These are phyloP conservation scores for Trichodelitschia bisporula DNA, from an alignment of 495 filamentous ascomycete species.

Conservation along the genomic window DNA sequence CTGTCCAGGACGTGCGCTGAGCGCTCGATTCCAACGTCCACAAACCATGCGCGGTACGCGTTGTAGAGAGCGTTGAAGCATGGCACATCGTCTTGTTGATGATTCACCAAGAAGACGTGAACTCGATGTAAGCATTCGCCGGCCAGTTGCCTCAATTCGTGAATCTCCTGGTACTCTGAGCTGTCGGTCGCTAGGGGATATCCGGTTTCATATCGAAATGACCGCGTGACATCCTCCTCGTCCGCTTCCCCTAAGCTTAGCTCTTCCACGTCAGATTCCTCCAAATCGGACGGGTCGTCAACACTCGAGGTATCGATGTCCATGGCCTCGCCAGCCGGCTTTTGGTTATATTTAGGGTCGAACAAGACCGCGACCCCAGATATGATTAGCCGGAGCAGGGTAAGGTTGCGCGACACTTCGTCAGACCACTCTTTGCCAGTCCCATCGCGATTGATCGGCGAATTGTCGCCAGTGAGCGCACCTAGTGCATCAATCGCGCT, in stretches of 20 bases:
- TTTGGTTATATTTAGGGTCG: constrained; percentile 36
- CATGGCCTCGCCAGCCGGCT: constrained; percentile 2
- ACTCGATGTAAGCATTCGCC: constrained; percentile 63
- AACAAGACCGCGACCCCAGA: constrained; percentile 78
- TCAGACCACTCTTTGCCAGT: constrained; percentile 98
- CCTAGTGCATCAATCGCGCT: constrained; percentile 42
- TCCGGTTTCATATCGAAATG: constrained; percentile 65
- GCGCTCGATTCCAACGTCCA: constrained; percentile 87
- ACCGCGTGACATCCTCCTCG: constrained; percentile 58
- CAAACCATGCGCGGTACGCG: constrained; percentile 87
- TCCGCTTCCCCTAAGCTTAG: constrained; percentile 42
- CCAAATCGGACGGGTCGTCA: constrained; percentile 14
- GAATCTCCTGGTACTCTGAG: constrained; percentile 43
- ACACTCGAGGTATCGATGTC: constrained; percentile 21
- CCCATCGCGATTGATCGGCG: constrained; percentile 74
- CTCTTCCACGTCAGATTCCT: constrained; percentile 35
- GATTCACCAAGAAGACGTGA: constrained; percentile 56
- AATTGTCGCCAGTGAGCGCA: constrained; percentile 52
- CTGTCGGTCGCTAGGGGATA: constrained; percentile 47
- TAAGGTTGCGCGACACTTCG: constrained; percentile 73
- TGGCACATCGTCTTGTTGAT: constrained; percentile 85
- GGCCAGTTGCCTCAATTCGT: constrained; percentile 51
- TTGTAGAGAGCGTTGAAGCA: constrained; percentile 86
- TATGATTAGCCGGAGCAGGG: constrained; percentile 60
- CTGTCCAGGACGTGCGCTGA: constrained; percentile 85